Conservation (phyloP, 495 filamentous ascomycete species). For the Letharia lupina region DNA sequence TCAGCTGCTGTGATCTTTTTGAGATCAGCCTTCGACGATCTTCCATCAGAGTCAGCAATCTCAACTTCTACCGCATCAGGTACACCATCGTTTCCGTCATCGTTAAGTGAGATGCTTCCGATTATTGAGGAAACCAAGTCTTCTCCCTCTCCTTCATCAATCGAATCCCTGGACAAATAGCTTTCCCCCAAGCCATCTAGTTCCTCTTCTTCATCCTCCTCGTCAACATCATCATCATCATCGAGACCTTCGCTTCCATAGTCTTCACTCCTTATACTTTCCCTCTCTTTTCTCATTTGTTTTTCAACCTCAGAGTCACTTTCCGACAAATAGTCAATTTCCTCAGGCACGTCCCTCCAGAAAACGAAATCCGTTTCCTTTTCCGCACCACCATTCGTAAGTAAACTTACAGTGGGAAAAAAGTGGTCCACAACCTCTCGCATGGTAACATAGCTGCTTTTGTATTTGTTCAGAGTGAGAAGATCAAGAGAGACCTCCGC, state of each 20-base stretch:
- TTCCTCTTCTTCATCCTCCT: constrained; percentile 35
- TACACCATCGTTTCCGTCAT: neutral
- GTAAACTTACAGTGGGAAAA: constrained; percentile 73
- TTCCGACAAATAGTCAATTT: constrained; percentile 69
- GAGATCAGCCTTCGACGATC: neutral
- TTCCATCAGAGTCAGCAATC: constrained; percentile 2
- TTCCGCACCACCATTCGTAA: constrained; percentile 71
- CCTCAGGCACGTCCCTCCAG: constrained; percentile 68
- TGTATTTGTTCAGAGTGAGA: constrained; percentile 85
- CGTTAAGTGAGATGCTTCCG: constrained; percentile 25
- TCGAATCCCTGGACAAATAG: constrained; percentile 50
- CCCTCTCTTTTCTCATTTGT: constrained; percentile 2
- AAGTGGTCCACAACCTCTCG: constrained; percentile 93
- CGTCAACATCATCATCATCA: constrained; percentile 24
- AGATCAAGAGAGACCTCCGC: constrained; percentile 92
- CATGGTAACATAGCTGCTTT: constrained; percentile 95
- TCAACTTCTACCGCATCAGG: constrained; percentile 1
- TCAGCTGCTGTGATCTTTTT: constrained; percentile 5
- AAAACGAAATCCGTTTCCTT: constrained; percentile 85
- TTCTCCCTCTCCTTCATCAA: constrained; percentile 38
- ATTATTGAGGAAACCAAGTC: constrained; percentile 39
- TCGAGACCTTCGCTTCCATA: constrained; percentile 32
- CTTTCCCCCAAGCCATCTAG: constrained; percentile 47
- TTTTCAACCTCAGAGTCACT: constrained; percentile 57
- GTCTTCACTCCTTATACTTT: constrained; percentile 30